Base-by-base conservation (phyloP, 106 monocot genomes). In the Acanthochlamys bracteata region DNA sequence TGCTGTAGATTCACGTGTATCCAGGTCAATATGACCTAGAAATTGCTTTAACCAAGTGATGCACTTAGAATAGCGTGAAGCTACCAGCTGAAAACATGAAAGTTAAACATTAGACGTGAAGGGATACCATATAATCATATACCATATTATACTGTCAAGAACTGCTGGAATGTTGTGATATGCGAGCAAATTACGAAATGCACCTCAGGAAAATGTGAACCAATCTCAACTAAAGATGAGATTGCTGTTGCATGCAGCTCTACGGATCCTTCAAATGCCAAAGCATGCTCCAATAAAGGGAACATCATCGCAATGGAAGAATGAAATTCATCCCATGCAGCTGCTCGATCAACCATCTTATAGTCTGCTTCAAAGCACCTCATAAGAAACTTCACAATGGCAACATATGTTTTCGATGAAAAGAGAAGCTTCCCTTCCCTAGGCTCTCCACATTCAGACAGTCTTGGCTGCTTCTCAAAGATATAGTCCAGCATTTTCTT, bases 321-420 rank as follows among this genome's bases (percentile, higher is more conserved):
- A 57, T 55, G 25, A 51, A 61, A 68, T 39, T 70, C 70, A 65
- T 75, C 45, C 54, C 39, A 58, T 43, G 24, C 75, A 21, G 49
- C 57, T 25, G 57, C 66, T 72, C 51, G 57, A 66, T 68, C 66
- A 60, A 66, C 25, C 41, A 40, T 65, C 0, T 53, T 61, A 57
- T 25, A 77, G 56, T 79, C 78, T 67, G 69, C 61, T 66, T 76
- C 76, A 81, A 92, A 98, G 68, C 88, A 92, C 72, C 88, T 98
- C 85, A 98, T 80, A 64, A 98, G 52, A 79, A 98, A 98, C 66
- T 71, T 77, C 64, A 88, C 69, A 91, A 98, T 88, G 21, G 85
- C 85, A 75, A 79, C 45, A 66, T 83, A 98, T 74, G 85, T 83
- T 67, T 79, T 91, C 61, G 91, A 85, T 60, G 88, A 78, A 66